These are phyloP conservation scores for Calonectria pseudoreteaudii DNA, from an alignment of 2,329 filamentous ascomycete genomes.

Conservation along the genomic window DNA sequence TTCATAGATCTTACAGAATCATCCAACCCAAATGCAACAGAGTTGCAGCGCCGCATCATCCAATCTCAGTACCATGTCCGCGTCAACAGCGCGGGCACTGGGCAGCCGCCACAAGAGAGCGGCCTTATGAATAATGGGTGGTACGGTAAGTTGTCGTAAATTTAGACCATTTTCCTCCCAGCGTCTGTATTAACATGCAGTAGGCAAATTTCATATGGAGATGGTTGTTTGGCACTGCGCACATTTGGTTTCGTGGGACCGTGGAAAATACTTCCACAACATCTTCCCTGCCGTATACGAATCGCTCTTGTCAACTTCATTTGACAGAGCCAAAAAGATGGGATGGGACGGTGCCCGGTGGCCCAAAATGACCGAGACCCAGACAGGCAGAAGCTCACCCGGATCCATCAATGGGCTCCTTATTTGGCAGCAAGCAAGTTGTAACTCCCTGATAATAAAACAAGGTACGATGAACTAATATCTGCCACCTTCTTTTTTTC, in stretches of 20 bases:
- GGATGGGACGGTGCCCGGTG: slow-evolving; percentile 57
- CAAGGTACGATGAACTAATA: neutral
- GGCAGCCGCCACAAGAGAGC: slow-evolving; percentile 56
- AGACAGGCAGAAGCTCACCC: slow-evolving; percentile 45
- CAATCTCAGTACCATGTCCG: slow-evolving; percentile 57
- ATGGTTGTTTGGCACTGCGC: slow-evolving; percentile 57
- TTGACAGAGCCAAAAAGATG: slow-evolving; percentile 51
- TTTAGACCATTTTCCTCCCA: too few species aligned
- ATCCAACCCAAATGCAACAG: slow-evolving; percentile 50
- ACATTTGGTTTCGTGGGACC: slow-evolving; percentile 55
- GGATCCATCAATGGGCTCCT: slow-evolving; percentile 71
- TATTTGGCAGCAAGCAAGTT: slow-evolving; percentile 64
- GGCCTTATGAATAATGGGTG: slow-evolving; percentile 60
- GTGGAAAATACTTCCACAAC: slow-evolving; percentile 49
- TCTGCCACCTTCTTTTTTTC: too few species aligned
- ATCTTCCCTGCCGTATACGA: slow-evolving; percentile 58
- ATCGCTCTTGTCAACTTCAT: slow-evolving; percentile 56
- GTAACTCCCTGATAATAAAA: neutral
- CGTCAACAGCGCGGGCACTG: slow-evolving; percentile 53
- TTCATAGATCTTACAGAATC: slow-evolving; percentile 56
- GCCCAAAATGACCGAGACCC: slow-evolving; percentile 53
- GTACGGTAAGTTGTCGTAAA: slow-evolving; percentile 48
- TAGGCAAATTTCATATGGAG: slow-evolving; percentile 57
- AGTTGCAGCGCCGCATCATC: slow-evolving; percentile 57
- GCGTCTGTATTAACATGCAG: neutral